A percentile compares a stretch with the other conserved stretches of the same genome.
Conservation (phyloP, 345 rosid genomes). For the Kernera saxatilis region DNA sequence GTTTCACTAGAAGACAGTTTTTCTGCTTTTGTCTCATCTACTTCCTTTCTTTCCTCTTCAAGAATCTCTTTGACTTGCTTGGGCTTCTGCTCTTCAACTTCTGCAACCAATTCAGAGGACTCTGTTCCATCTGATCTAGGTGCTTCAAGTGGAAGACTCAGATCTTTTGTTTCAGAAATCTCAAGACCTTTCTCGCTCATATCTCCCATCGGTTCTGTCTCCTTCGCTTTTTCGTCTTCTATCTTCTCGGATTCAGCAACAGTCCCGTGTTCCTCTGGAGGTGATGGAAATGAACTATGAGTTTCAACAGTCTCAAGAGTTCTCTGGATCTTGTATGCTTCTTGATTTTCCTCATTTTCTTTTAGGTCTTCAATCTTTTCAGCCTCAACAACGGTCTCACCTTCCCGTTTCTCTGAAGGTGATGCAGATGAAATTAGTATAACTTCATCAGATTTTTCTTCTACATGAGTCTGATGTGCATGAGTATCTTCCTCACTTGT, state of each 20-base stretch:
- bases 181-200: background rate
- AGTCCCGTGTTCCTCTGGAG: background rate
- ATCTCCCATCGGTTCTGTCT: background rate
- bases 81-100: background rate
- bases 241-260: background rate
- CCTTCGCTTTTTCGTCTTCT: background rate
- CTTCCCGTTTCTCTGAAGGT: background rate
- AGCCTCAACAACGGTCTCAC: background rate
- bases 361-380: background rate
- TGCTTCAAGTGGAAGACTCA: background rate
- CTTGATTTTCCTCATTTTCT: conserved; percentile 2
- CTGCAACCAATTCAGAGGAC: background rate
- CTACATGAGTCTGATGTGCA: background rate
- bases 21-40: background rate
- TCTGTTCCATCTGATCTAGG: background rate
- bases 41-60: background rate
- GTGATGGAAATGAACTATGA: conserved; percentile 10
- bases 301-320: background rate
- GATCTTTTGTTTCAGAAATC: background rate
- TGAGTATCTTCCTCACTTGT: background rate
- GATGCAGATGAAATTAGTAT: background rate
- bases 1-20: background rate
- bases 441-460: conserved; percentile 7
- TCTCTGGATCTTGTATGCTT: background rate
- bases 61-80: background rate